These are phyloP conservation scores for Oehlia diaphana DNA, from an alignment of 192 early-diverging fungal species.

Conservation along the genomic window DNA sequence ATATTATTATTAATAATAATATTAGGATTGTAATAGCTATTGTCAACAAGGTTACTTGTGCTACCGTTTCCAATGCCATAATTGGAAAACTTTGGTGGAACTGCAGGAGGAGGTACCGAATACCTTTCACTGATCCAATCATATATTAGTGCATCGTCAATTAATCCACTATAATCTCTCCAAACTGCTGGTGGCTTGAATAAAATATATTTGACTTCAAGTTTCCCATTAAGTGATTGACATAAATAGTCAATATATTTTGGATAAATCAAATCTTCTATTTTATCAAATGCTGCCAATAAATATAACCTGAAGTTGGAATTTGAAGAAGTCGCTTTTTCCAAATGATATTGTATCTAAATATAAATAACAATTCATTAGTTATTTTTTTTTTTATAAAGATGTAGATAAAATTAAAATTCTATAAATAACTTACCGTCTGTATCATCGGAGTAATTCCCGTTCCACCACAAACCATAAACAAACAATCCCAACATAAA, in stretches of 20 bases:
- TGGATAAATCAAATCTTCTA: background rate
- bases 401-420: background rate
- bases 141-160: background rate
- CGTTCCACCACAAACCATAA: conserved; percentile 28
- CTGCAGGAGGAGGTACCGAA: background rate
- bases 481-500: conserved; percentile 27
- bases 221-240: background rate
- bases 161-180: background rate
- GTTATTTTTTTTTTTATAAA: background rate
- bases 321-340: background rate
- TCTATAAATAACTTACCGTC: background rate
- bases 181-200: background rate
- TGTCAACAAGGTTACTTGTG: background rate
- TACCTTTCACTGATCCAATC: conserved; percentile 11
- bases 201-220: conserved; percentile 1
- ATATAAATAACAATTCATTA: background rate
- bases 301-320: background rate
- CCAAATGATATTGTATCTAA: conserved; percentile 13
- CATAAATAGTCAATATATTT: background rate
- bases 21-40: too few species aligned
- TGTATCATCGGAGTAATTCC: conserved; percentile 22
- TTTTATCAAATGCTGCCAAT: background rate
- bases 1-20: too few species aligned
- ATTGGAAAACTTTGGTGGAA: background rate
- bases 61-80: background rate